Conservation (phyloP, 805 yeast genomes). For the Nadsonia fulvescens region DNA sequence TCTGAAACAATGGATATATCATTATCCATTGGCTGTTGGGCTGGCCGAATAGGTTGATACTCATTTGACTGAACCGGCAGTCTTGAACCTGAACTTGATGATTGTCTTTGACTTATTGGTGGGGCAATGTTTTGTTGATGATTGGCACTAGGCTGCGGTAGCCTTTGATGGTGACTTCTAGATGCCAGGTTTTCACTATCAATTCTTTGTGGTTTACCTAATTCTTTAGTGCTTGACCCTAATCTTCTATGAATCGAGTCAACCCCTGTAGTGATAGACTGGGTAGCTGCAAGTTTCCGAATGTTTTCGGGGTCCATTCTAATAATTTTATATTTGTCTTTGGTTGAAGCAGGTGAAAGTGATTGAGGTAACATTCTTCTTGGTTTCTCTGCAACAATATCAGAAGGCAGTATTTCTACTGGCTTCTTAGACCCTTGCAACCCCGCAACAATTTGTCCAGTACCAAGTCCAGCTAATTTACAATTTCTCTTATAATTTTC, state of each 20-base stretch:
- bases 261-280: neutral
- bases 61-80: no score
- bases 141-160: no score
- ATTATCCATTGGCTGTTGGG: no score
- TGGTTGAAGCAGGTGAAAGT: slow-evolving; percentile 83
- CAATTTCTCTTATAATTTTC: slow-evolving; percentile 43
- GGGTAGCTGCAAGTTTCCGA: neutral
- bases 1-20: slow-evolving; percentile 1
- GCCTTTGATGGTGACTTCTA: slow-evolving; percentile 2
- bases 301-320: slow-evolving; percentile 11
- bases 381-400: slow-evolving; percentile 24
- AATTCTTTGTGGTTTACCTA: no score
- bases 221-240: no score
- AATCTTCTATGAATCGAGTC: slow-evolving; percentile 1
- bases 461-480: slow-evolving; percentile 21
- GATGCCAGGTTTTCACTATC: slow-evolving; percentile 1
- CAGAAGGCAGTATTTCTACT: slow-evolving; percentile 12
- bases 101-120: no score
- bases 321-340: slow-evolving; percentile 50
- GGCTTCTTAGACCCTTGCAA: no score
- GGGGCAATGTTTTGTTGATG: slow-evolving; percentile 2
- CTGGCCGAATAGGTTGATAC: no score
- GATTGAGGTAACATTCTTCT: slow-evolving; percentile 61
- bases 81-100: no score
- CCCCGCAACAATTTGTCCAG: no score